Conservation (phyloP, 140 eudicot genomes). For the Senecio squalidus region DNA sequence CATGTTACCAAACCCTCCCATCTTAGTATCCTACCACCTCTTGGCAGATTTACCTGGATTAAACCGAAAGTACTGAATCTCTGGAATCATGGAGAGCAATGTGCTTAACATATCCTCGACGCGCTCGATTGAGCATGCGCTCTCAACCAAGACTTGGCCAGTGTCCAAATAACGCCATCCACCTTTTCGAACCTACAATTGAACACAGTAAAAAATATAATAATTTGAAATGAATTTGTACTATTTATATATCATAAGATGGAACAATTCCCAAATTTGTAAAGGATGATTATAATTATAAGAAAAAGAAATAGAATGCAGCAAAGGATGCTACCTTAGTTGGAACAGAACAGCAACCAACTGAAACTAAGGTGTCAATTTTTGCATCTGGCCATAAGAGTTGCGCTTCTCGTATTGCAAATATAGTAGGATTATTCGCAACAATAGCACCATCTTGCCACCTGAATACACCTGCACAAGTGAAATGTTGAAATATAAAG, state of each 20-base stretch:
- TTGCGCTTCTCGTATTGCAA: conserved; percentile 92
- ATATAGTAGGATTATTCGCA: conserved; percentile 92
- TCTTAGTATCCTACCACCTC: no score
- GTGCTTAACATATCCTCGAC: conserved; percentile 85
- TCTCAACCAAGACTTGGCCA: conserved; percentile 90
- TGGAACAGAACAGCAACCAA: conserved; percentile 92
- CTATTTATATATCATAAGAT: neutral
- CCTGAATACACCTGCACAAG: conserved; percentile 53
- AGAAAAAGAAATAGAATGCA: no score
- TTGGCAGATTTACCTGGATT: conserved; percentile 98
- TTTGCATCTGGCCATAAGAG: conserved; percentile 93
- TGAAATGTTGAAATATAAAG: conserved; percentile 3
- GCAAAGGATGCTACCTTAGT: conserved; percentile 90
- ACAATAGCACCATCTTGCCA: conserved; percentile 99
- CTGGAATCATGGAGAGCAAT: conserved; percentile 88
- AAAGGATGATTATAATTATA: no score
- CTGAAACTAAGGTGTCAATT: conserved; percentile 84
- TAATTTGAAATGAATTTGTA: neutral
- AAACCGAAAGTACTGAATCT: conserved; percentile 77
- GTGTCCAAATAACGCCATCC: conserved; percentile 98
- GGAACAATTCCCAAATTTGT: neutral
- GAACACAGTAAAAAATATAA: conserved; percentile 3
- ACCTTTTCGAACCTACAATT: conserved; percentile 67
- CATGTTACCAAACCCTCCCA: no score
- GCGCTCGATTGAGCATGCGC: conserved; percentile 96